A percentile compares a stretch with the other conserved stretches of the same genome.
These are phyloP conservation scores for Exophiala mesophila DNA, from an alignment of 2,329 filamentous ascomycete species.

Conservation along the genomic window DNA sequence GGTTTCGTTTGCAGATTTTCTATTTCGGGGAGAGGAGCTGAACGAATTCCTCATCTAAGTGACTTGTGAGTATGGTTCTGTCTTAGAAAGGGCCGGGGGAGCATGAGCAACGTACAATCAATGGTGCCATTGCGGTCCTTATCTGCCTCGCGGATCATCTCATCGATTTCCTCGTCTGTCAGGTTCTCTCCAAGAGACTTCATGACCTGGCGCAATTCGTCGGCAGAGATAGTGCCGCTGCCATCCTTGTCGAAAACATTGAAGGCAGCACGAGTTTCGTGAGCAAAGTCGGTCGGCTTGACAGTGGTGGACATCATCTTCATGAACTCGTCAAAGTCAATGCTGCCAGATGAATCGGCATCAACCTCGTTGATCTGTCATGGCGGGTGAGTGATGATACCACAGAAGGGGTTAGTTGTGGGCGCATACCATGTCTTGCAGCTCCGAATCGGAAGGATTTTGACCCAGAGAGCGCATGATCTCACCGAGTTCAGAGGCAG, in stretches of 20 bases:
- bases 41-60: constrained; percentile 26
- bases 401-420: neutral
- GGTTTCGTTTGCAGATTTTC: neutral
- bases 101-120: constrained; percentile 49
- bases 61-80: neutral
- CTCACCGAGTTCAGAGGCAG: constrained; percentile 58
- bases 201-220: constrained; percentile 60
- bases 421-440: constrained; percentile 52
- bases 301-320: constrained; percentile 62
- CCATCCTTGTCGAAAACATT: constrained; percentile 61
- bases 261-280: constrained; percentile 62
- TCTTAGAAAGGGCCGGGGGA: neutral
- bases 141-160: constrained; percentile 63
- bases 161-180: constrained; percentile 59
- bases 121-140: constrained; percentile 61
- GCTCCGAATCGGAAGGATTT: constrained; percentile 58
- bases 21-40: constrained; percentile 26
- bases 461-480: constrained; percentile 62
- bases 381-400: neutral
- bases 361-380: constrained; percentile 58
- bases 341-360: constrained; percentile 60
- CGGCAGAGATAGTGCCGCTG: constrained; percentile 60
- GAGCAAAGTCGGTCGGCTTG: constrained; percentile 58
- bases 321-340: constrained; percentile 63
- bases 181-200: constrained; percentile 61